Conservation (phyloP, 164 flowering plant species). For the Litsea cubeba region DNA sequence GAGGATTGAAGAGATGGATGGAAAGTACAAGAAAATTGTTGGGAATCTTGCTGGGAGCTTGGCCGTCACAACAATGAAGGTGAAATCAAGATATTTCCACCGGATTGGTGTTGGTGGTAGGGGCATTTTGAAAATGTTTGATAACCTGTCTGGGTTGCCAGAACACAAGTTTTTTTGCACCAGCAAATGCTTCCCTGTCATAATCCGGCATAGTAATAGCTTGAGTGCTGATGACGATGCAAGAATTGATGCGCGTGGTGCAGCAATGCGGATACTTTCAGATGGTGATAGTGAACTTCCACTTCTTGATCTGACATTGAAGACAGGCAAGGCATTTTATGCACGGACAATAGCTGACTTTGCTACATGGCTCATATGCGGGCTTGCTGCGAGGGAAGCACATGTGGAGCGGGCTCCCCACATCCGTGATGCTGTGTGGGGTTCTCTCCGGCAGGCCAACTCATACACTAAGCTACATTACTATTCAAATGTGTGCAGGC, state of each 20-base stretch:
- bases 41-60: constrained; percentile 66
- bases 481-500: constrained; percentile 60
- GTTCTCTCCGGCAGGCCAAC: constrained; percentile 46
- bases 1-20: constrained; percentile 73
- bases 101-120: constrained; percentile 67
- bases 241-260: constrained; percentile 76
- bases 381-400: constrained; percentile 67
- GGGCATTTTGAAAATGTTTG: constrained; percentile 53
- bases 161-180: constrained; percentile 51
- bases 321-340: constrained; percentile 79
- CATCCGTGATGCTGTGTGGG: constrained; percentile 73
- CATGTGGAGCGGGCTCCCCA: constrained; percentile 58
- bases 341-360: constrained; percentile 66
- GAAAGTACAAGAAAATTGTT: constrained; percentile 54
- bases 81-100: constrained; percentile 69
- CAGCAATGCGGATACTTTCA: constrained; percentile 53
- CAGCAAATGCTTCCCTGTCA: constrained; percentile 49
- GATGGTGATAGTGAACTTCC: constrained; percentile 22
- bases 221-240: constrained; percentile 82
- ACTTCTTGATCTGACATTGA: constrained; percentile 59
- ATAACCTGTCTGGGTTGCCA: constrained; percentile 47
- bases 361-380: constrained; percentile 73
- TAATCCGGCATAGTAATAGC: constrained; percentile 72
- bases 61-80: constrained; percentile 67
- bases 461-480: constrained; percentile 63